Conservation (phyloP, 306 rosid species). For the Fragaria nilgerrensis region DNA sequence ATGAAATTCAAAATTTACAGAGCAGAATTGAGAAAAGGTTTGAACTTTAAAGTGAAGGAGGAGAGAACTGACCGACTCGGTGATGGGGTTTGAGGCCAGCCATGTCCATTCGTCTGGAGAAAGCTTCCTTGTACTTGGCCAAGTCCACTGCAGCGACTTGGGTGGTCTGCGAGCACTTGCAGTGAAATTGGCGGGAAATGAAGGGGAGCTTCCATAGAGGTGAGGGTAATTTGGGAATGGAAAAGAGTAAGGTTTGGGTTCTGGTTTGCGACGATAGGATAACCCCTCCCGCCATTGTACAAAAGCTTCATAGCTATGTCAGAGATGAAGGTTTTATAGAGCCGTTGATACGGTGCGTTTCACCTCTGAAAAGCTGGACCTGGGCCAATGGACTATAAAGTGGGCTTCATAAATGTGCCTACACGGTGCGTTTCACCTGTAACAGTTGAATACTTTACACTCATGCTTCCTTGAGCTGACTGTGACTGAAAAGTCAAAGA, state of each 20-base stretch:
- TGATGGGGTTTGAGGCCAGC: slow-evolving; percentile 90
- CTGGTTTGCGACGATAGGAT: slow-evolving; percentile 36
- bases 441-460: no score
- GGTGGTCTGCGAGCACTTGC: slow-evolving; percentile 23
- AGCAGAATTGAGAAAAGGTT: not conserved
- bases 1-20: not conserved
- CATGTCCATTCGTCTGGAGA: slow-evolving; percentile 80
- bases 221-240: slow-evolving; percentile 34
- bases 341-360: no score
- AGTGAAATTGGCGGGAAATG: slow-evolving; percentile 28
- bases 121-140: slow-evolving; percentile 54
- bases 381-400: no score
- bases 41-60: not conserved
- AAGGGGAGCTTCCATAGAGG: slow-evolving; percentile 32
- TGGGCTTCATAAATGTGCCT: no score
- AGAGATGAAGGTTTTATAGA: not conserved
- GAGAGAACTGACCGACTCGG: slow-evolving; percentile 50
- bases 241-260: slow-evolving; percentile 30
- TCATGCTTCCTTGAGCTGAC: no score
- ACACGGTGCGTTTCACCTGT: no score
- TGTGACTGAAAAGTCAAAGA: no score
- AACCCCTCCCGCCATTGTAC: slow-evolving; percentile 64
- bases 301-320: not conserved
- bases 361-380: no score
- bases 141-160: slow-evolving; percentile 46